Evolutionary conservation across 257 asterid genomes (phyloP), one percentile per base, ranked within the genome.

Genomic region (Salvia rosmarinus): DNA sequence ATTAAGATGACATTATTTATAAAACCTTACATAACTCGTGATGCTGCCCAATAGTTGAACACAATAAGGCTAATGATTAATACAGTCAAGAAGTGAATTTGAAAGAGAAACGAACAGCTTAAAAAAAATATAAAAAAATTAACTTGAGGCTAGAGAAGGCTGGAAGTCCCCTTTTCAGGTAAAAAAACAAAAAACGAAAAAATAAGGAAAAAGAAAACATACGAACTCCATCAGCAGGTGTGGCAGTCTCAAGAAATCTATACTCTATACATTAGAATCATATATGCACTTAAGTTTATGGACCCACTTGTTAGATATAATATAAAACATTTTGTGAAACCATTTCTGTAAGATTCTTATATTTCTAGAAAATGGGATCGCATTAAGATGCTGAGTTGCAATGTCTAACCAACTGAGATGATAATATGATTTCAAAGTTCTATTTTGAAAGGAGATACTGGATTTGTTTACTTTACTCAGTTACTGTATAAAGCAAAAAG

Each of bases 1-100:
- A n/a, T 51, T 28, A 12, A 30, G 40, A 70, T 54, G 72, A 44
- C 69, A 52, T 19, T 51, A 72, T 51, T 49, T 37, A 64, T 21
- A 39, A 49, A 59, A 72, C 56, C 64, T 44, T 9, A 2, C 25
- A 13, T 23, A 50, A 61, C 8, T 49, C 30, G 56, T 11, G n/a
- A 42, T 6, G 67, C 49, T 10, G 28, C 19, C 58, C 66, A 0
- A 14, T 46, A 61, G 19, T 34, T 12, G 9, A 44, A 34, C 78
- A 23, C 0, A 20, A 63, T 7, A 52, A 25, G 44, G 30, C 39
- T 42, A 20, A 17, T 60, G 44, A 72, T 35, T 35, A 58, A 20
- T 68, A 20, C 7, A 17, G 59, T 49, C 9, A 75, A 64, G 17
- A 39, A 23, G 34, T 16, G 47, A 40, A 40, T 20, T 40, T 9